A percentile compares a stretch with the other conserved stretches of the same genome.
Evolutionary conservation across 2,329 filamentous ascomycete species (phyloP).

Genomic region (Zymoseptoria tritici): DNA sequence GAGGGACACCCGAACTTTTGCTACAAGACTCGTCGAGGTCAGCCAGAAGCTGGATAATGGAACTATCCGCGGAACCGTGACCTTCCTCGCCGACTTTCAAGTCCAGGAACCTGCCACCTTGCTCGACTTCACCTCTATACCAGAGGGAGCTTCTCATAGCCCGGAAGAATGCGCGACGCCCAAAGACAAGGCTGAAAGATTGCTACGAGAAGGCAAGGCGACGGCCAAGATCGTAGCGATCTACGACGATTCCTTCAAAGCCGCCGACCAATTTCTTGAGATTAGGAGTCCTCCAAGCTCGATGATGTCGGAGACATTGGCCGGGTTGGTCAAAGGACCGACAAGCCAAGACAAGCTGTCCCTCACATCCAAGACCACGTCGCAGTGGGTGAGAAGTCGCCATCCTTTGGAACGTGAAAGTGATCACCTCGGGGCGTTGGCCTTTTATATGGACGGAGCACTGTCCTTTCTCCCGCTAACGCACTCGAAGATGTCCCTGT

Average conservation of each 20-base stretch:
- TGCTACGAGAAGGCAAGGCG: conserved; percentile 29
- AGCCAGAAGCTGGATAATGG: conserved; percentile 36
- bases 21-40: conserved; percentile 41
- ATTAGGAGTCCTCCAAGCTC: not conserved
- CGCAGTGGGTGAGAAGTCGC: conserved; percentile 12
- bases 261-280: not conserved
- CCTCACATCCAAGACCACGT: not conserved
- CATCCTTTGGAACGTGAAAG: conserved; percentile 2
- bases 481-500: conserved; percentile 38
- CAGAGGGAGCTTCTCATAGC: not conserved
- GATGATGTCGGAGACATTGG: not conserved
- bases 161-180: conserved; percentile 25
- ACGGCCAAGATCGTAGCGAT: conserved; percentile 17
- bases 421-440: conserved; percentile 34
- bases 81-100: conserved; percentile 44
- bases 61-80: conserved; percentile 34
- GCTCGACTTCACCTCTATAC: conserved; percentile 32
- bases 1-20: conserved; percentile 43
- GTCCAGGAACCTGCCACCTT: conserved; percentile 30
- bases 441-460: conserved; percentile 41
- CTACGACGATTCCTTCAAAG: not conserved
- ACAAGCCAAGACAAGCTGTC: not conserved
- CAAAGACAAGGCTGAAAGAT: conserved; percentile 36
- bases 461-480: conserved; percentile 40
- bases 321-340: not conserved